Conservation (phyloP, 2,329 filamentous ascomycete species). For the Ophiostoma montium region DNA sequence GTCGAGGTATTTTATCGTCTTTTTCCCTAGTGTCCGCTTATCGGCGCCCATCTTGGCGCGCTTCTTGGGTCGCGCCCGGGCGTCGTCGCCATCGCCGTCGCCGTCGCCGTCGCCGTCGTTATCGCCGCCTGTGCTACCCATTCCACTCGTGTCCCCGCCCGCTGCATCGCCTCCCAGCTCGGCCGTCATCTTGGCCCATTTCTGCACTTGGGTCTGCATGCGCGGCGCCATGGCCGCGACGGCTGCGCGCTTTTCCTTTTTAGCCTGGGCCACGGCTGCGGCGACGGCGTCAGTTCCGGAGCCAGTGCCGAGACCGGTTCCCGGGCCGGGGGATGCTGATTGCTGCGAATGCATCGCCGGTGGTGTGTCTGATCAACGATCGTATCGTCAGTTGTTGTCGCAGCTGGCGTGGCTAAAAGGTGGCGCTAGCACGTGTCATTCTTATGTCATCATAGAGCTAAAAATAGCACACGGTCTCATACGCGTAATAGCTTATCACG, state of each 20-base stretch:
- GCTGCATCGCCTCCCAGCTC: conserved; percentile 29
- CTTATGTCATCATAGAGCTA: too few relatives aligned
- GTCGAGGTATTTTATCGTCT: not conserved
- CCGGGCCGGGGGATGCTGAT: not conserved
- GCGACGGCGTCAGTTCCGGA: conserved; percentile 1
- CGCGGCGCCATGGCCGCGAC: conserved; percentile 36
- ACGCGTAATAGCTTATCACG: too few relatives aligned
- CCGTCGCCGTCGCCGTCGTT: conserved; percentile 1
- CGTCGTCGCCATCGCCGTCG: conserved; percentile 12
- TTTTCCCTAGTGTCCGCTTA: not conserved
- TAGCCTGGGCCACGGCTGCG: conserved; percentile 2
- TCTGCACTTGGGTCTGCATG: conserved; percentile 38
- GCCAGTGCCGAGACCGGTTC: conserved; percentile 8
- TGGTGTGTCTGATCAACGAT: too few relatives aligned
- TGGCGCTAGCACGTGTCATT: too few relatives aligned
- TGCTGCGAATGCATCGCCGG: too few relatives aligned
- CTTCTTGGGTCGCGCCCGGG: conserved; percentile 12
- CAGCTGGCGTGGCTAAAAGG: too few relatives aligned
- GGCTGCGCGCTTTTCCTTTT: conserved; percentile 10
- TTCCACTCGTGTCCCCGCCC: not conserved
- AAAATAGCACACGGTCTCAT: too few relatives aligned
- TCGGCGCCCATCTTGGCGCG: not conserved
- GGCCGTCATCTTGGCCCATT: conserved; percentile 57
- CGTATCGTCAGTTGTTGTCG: too few relatives aligned
- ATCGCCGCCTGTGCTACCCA: not conserved